phyloP scores from a whole-genome alignment of 2,329 filamentous ascomycete genomes.

The Madurella fahalii region DNA sequence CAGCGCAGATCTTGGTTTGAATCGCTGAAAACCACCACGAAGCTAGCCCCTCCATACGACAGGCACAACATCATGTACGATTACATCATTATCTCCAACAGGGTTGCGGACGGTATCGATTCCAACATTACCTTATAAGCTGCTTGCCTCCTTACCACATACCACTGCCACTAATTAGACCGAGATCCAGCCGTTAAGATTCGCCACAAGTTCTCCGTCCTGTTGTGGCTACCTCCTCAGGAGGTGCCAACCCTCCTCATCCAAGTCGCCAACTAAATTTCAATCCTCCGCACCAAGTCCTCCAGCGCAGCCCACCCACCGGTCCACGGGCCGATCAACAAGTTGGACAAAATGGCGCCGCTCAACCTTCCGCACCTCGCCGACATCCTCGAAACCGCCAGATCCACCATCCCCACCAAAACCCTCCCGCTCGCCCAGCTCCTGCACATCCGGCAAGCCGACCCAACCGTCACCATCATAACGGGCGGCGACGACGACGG shows the following conservation, averaged over 20 bases:
- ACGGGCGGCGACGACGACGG: background rate
- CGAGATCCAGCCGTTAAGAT: background rate
- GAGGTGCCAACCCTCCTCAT: background rate
- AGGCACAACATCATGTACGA: conserved; percentile 13
- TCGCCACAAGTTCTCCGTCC: background rate
- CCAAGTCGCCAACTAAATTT: background rate
- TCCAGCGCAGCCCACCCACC: too few species aligned
- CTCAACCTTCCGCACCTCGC: background rate
- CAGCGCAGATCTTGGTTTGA: background rate
- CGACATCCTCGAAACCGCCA: too few species aligned
- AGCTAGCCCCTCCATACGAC: background rate
- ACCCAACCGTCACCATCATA: conserved; percentile 14
- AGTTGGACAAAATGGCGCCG: background rate
- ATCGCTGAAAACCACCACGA: background rate
- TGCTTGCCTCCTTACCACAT: background rate
- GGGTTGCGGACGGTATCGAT: background rate
- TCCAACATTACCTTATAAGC: background rate
- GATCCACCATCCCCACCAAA: conserved; percentile 5
- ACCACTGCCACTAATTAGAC: background rate
- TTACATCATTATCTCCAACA: conserved; percentile 15
- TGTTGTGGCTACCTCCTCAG: background rate
- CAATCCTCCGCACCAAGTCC: background rate
- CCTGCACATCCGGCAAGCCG: background rate
- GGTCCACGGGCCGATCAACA: background rate
- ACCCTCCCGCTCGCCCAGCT: background rate